These are phyloP conservation scores for Fragilaria radians DNA, from an alignment of 108 stramenopile species.

Conservation along the genomic window DNA sequence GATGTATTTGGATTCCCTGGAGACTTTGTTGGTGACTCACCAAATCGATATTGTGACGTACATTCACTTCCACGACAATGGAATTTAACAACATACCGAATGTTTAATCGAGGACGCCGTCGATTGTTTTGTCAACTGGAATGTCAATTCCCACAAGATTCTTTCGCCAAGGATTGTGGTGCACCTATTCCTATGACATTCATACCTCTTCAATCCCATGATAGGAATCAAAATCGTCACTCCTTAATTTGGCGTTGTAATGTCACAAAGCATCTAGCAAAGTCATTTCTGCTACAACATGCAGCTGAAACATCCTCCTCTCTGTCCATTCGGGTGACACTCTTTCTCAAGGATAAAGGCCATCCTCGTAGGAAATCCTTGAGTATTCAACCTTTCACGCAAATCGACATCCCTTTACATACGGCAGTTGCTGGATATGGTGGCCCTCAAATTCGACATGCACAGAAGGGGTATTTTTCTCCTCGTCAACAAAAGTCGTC, in stretches of 20 bases:
- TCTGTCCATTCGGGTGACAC: too few species aligned
- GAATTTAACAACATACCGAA: too few species aligned
- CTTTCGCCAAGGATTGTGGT: too few species aligned
- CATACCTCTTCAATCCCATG: neutral
- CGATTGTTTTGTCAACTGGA: too few species aligned
- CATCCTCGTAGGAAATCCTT: neutral
- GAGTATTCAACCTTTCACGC: neutral
- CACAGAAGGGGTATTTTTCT: neutral
- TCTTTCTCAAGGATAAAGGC: neutral
- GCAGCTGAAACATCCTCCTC: too few species aligned
- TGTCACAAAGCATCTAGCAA: neutral
- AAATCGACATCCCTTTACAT: conserved; percentile 4
- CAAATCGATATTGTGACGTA: too few species aligned
- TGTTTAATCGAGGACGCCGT: too few species aligned
- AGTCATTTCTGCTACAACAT: neutral
- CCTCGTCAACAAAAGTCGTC: neutral
- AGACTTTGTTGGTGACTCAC: conserved; percentile 5
- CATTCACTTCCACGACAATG: too few species aligned
- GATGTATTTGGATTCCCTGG: conserved; percentile 13
- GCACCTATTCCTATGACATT: conserved; percentile 1
- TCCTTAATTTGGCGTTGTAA: conserved; percentile 1
- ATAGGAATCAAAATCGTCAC: neutral
- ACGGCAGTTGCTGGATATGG: conserved; percentile 14
- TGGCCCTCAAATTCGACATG: conserved; percentile 2
- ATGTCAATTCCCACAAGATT: too few species aligned